phyloP scores from a whole-genome alignment of 306 rosid species.

The Luffa aegyptiaca region DNA sequence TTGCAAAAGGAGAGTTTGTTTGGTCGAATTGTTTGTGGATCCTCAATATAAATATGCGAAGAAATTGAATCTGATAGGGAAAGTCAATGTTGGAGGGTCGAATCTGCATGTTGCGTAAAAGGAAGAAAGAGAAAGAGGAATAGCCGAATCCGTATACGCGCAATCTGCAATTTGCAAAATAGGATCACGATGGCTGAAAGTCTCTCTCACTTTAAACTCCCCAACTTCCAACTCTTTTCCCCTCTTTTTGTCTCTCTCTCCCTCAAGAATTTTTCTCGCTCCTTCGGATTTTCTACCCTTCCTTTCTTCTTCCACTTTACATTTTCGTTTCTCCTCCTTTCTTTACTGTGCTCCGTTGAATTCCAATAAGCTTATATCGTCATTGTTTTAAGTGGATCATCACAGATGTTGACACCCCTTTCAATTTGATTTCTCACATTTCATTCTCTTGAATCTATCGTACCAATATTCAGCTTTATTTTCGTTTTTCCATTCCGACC shows the following conservation, averaged over 20 bases:
- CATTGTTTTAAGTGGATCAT: neutral
- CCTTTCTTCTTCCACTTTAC: neutral
- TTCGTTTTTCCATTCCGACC: neutral
- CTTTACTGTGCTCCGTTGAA: neutral
- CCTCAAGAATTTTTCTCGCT: neutral
- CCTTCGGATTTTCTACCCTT: neutral
- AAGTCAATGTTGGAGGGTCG: conserved; percentile 6
- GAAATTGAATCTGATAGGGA: neutral
- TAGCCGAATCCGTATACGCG: neutral
- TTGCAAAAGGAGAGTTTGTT: neutral
- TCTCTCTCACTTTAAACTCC: neutral
- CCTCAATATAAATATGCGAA: neutral
- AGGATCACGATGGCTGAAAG: neutral
- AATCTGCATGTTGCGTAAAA: neutral
- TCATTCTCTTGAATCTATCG: neutral
- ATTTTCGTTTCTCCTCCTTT: neutral
- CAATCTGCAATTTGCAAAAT: neutral
- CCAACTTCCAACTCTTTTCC: neutral
- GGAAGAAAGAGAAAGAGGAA: neutral
- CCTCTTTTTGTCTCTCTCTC: neutral
- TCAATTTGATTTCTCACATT: neutral
- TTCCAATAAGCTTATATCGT: neutral
- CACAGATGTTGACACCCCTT: neutral
- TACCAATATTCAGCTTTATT: neutral
- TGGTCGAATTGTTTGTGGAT: neutral